Base-by-base conservation (phyloP, 2,329 filamentous ascomycete species). In the Trichoderma koningiopsis region DNA sequence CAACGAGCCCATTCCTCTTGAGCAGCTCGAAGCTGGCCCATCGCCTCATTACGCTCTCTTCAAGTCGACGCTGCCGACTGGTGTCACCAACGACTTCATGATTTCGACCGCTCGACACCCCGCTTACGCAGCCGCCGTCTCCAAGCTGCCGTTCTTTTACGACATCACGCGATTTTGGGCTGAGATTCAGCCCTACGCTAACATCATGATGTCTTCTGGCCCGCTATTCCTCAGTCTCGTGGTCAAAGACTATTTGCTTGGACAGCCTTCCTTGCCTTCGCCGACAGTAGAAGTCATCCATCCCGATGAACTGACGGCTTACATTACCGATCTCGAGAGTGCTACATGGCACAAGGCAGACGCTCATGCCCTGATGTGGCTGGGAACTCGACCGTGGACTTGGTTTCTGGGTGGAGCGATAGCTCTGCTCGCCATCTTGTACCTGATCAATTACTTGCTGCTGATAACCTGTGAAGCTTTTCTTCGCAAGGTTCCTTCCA, bases 121-220 rank as follows among this genome's bases (percentile, higher is more conserved):
- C 35, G 63, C 55, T 27, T 67, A 67, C 37, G 55, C 63, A 11
- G 63, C 53, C 0, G 63, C 63, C 27, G 29, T 67, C 40, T 49
- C 63, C 37, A 67, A 67, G 8, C 55, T 67, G 8, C 63, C 63
- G 5, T 3, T 67, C 4, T 67, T 67, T 16, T 67, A 67, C 27
- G 63, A 67, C 40, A 59, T 67, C 13, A 67, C 63, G 11, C 40
- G 63, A 5, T 67, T 67, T 22, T 67, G 63, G 63, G 63, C 63
- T 13, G 52, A 56, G 40, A 33, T 67, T 8, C 63, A 67, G 27
- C 63, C 63, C 16, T 67, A 67, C 4, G 63, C 63, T 55, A 67
- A 67, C 55, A 67, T 67, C n/a, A 67, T 67, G 63, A 67, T 67
- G 63, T 67, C 63, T 2, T 67, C 63, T 22, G 63, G 63, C 13